Evolutionary conservation across 148 eudicot species (phyloP).

Genomic region (Rheum nobile): DNA sequence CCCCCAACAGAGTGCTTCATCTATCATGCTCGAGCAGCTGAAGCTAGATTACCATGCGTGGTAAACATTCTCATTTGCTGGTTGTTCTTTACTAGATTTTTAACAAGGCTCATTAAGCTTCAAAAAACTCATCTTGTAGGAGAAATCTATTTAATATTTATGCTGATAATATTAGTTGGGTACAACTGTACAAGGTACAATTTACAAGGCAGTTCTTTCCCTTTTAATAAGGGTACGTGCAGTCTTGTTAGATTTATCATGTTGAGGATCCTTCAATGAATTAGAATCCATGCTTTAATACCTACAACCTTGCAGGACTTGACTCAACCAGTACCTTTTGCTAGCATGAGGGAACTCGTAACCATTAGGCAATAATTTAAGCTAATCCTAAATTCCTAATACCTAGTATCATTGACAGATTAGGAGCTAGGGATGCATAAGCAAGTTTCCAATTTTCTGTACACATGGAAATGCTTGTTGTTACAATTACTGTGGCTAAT

Average conservation of each 20-base stretch:
- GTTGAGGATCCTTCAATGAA: neutral
- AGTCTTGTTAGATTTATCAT: neutral
- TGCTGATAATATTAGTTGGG: neutral
- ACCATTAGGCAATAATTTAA: neutral
- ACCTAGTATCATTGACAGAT: neutral
- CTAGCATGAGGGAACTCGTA: neutral
- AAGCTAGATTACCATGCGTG: constrained; percentile 40
- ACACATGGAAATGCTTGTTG: neutral
- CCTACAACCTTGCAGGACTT: neutral
- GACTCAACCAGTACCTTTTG: neutral
- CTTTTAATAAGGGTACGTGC: neutral
- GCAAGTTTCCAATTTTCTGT: neutral
- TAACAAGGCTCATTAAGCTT: neutral
- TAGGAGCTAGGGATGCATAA: neutral
- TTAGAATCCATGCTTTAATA: neutral
- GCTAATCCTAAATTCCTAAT: neutral
- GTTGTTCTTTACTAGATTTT: neutral
- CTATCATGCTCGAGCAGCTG: constrained; percentile 76
- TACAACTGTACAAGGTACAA: neutral
- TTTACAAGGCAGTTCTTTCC: neutral
- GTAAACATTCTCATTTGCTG: constrained; percentile 23
- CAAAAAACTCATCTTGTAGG: neutral
- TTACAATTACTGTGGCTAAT: neutral
- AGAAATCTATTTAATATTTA: neutral
- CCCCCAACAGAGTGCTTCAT: constrained; percentile 95